These are phyloP conservation scores for Oryza meyeriana DNA, from an alignment of 176 grass and related monocot genomes.

Conservation along the genomic window DNA sequence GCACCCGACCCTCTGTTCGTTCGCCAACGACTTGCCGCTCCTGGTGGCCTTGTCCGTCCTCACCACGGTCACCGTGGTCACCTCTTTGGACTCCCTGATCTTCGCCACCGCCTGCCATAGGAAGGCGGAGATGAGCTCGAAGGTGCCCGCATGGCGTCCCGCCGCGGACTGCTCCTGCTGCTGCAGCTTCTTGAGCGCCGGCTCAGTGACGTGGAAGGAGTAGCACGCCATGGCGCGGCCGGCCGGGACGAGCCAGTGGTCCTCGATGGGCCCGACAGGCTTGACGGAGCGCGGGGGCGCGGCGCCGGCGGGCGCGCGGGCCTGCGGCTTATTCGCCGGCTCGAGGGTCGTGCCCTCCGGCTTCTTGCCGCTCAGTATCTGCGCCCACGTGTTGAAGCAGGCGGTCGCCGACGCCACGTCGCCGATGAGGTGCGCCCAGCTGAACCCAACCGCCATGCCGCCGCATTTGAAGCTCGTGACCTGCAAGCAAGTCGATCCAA, in stretches of 20 bases:
- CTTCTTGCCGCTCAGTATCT: constrained; percentile 52
- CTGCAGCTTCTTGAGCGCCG: constrained; percentile 38
- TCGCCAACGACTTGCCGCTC: constrained; percentile 47
- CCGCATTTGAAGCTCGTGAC: constrained; percentile 84
- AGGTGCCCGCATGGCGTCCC: constrained; percentile 4
- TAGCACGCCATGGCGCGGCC: constrained; percentile 60
- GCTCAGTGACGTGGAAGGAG: constrained; percentile 63
- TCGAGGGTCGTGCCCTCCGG: neutral
- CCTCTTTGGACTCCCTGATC: constrained; percentile 42
- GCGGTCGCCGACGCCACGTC: constrained; percentile 54
- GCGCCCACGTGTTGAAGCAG: constrained; percentile 79
- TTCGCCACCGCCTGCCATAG: constrained; percentile 71
- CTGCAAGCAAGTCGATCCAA: constrained; percentile 19
- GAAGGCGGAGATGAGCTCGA: constrained; percentile 75
- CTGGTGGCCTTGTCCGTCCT: constrained; percentile 30
- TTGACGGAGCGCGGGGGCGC: constrained; percentile 50
- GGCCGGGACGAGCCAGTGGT: constrained; percentile 59
- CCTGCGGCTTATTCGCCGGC: constrained; percentile 17
- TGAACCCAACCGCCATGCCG: constrained; percentile 78
- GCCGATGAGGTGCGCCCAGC: constrained; percentile 96
- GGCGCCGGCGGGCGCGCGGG: neutral
- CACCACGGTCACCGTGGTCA: constrained; percentile 59
- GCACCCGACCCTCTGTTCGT: constrained; percentile 60
- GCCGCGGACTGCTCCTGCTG: constrained; percentile 26
- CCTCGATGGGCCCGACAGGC: constrained; percentile 58